Evolutionary conservation across 495 filamentous ascomycete genomes (phyloP).

Genomic region (Hyaloscypha hepaticicola): DNA sequence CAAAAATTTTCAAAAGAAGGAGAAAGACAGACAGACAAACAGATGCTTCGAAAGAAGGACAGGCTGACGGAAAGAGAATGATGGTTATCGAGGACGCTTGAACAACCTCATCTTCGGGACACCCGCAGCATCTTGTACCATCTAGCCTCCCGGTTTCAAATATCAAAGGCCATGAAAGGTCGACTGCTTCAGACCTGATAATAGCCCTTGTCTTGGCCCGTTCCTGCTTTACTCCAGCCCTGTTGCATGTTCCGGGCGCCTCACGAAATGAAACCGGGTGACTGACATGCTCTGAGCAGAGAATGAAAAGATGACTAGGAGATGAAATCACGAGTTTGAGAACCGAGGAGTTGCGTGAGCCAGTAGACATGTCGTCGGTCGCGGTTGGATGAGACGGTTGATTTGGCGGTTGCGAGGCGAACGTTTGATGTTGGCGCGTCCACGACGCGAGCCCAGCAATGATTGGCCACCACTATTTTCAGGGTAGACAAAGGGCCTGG

Average conservation of each 20-base stretch:
- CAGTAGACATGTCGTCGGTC: slow-evolving; percentile 12
- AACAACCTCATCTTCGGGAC: neutral
- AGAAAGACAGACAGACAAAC: slow-evolving; percentile 22
- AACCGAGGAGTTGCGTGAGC: slow-evolving; percentile 4
- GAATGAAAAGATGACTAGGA: neutral
- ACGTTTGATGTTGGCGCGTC: slow-evolving; percentile 26
- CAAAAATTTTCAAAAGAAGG: slow-evolving; percentile 13
- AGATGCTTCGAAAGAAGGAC: slow-evolving; percentile 6
- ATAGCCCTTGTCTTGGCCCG: slow-evolving; percentile 9
- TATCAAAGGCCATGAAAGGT: slow-evolving; percentile 7
- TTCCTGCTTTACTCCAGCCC: slow-evolving; percentile 8
- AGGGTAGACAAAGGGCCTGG: neutral
- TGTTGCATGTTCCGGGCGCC: slow-evolving; percentile 16
- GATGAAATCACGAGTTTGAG: neutral
- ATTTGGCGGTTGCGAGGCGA: slow-evolving; percentile 11
- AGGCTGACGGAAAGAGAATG: slow-evolving; percentile 15
- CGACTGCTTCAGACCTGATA: slow-evolving; percentile 4
- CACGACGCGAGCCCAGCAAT: slow-evolving; percentile 7
- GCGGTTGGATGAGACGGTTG: slow-evolving; percentile 19
- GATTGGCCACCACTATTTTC: slow-evolving; percentile 19
- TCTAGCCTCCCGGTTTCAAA: slow-evolving; percentile 18
- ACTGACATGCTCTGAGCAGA: slow-evolving; percentile 12
- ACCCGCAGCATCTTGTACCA: slow-evolving; percentile 23
- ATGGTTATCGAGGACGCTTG: neutral
- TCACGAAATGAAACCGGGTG: slow-evolving; percentile 27